Percentiles rank a stretch among this genome's conserved stretches.
Evolutionary conservation across 306 rosid genomes (phyloP).

Genomic region (Cicer yamashitae): DNA sequence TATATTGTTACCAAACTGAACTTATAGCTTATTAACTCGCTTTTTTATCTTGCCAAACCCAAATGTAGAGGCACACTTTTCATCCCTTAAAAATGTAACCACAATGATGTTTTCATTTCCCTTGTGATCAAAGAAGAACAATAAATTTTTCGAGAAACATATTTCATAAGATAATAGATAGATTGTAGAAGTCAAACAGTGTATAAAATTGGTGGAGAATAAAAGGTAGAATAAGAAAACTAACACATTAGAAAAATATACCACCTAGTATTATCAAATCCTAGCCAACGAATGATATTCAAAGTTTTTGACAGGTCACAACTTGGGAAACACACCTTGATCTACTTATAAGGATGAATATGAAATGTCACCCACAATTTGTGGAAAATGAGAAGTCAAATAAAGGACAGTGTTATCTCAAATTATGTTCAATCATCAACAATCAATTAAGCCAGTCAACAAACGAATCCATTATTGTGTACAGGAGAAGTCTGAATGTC

Average conservation of each 20-base stretch:
- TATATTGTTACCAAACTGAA: too few relatives aligned
- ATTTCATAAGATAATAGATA: too few relatives aligned
- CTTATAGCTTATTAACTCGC: too few relatives aligned
- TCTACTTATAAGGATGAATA: conserved; percentile 31
- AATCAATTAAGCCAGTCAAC: conserved; percentile 25
- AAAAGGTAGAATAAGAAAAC: too few relatives aligned
- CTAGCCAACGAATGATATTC: neutral
- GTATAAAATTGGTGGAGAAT: too few relatives aligned
- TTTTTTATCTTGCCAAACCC: too few relatives aligned
- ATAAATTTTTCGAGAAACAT: too few relatives aligned
- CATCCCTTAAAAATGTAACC: too few relatives aligned
- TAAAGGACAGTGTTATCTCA: conserved; percentile 18
- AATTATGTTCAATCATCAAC: conserved; percentile 14
- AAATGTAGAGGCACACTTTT: too few relatives aligned
- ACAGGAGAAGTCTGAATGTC: conserved; percentile 31
- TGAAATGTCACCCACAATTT: conserved; percentile 9
- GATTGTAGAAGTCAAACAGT: too few relatives aligned
- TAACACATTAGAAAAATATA: neutral
- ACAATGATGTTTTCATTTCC: too few relatives aligned
- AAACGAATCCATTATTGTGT: conserved; percentile 25
- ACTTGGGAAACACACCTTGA: neutral
- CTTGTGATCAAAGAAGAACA: too few relatives aligned
- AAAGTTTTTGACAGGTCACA: neutral
- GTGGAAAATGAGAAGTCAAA: conserved; percentile 5
- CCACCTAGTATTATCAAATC: neutral